A percentile compares a stretch with the other conserved stretches of the same genome.
These are phyloP conservation scores for Geotrichum fermentans DNA, from an alignment of 1,139 yeast genomes.

Conservation along the genomic window DNA sequence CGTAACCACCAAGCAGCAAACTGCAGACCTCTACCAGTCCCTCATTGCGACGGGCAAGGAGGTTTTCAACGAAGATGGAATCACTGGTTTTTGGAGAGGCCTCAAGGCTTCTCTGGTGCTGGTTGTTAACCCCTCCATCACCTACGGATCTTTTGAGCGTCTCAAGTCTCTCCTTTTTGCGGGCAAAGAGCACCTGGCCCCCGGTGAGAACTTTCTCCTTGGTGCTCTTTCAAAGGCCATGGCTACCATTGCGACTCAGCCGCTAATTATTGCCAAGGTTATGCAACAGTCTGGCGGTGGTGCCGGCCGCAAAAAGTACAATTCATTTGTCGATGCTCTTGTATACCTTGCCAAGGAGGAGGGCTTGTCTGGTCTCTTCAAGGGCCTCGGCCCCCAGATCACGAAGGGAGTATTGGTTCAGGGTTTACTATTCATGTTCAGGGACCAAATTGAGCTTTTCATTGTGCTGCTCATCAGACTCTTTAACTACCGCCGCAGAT, in stretches of 20 bases:
- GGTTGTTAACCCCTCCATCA: conserved; percentile 80
- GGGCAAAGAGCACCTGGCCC: conserved; percentile 47
- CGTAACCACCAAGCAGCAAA: conserved; percentile 81
- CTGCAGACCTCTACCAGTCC: conserved; percentile 31
- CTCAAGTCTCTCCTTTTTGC: conserved; percentile 54
- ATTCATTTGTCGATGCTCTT: conserved; percentile 53
- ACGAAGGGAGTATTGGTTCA: conserved; percentile 80
- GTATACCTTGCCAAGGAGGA: conserved; percentile 47
- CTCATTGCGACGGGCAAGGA: conserved; percentile 50
- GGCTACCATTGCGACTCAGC: conserved; percentile 80
- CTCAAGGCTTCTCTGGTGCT: conserved; percentile 74
- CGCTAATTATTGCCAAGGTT: conserved; percentile 78
- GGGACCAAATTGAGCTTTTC: conserved; percentile 51
- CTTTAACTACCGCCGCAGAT: conserved; percentile 21
- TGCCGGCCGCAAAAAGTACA: conserved; percentile 37
- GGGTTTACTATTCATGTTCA: conserved; percentile 78
- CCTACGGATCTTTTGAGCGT: conserved; percentile 78
- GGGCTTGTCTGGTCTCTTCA: conserved; percentile 58
- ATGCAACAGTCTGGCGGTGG: conserved; percentile 57
- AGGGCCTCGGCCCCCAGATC: conserved; percentile 77
- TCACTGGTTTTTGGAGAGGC: conserved; percentile 78
- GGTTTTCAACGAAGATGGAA: conserved; percentile 61
- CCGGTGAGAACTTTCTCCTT: conserved; percentile 63
- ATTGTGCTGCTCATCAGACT: conserved; percentile 35
- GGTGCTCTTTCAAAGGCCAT: conserved; percentile 78